A percentile compares a stretch with the other conserved stretches of the same genome.
phyloP scores from a whole-genome alignment of 306 rosid genomes.

The Geum urbanum region DNA sequence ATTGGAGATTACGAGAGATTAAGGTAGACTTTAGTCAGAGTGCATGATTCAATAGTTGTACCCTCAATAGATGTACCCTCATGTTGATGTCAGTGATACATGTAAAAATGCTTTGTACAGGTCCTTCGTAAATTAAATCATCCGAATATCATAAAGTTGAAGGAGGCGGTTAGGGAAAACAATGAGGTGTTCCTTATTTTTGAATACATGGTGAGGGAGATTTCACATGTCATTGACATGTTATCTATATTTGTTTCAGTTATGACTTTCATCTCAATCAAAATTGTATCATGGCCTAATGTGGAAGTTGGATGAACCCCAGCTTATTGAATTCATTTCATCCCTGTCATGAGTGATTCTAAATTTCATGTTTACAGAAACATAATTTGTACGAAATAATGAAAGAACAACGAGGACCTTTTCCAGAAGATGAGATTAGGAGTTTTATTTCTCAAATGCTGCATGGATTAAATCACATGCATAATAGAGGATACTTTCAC shows the following conservation, averaged over 20 bases:
- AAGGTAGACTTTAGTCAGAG: conserved; percentile 47
- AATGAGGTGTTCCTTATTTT: conserved; percentile 73
- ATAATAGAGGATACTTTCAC: conserved; percentile 71
- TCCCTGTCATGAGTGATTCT: conserved; percentile 27
- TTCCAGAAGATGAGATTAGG: conserved; percentile 68
- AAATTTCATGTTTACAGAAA: conserved; percentile 45
- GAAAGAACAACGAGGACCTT: conserved; percentile 60
- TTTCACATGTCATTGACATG: conserved; percentile 9
- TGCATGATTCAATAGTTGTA: conserved; percentile 5
- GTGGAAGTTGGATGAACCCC: conserved; percentile 14
- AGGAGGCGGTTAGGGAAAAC: conserved; percentile 69
- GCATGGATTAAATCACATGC: conserved; percentile 67
- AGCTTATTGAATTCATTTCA: conserved; percentile 6
- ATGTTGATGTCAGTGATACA: conserved; percentile 24
- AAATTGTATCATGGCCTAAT: conserved; percentile 14
- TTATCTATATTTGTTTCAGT: conserved; percentile 2
- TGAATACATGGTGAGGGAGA: conserved; percentile 66
- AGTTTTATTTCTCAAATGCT: conserved; percentile 65
- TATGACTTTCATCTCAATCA: background rate
- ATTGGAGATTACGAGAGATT: conserved; percentile 67
- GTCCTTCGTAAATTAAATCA: conserved; percentile 68
- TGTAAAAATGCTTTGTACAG: conserved; percentile 38
- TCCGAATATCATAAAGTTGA: conserved; percentile 76
- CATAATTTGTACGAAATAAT: conserved; percentile 74
- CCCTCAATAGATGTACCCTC: background rate